These are phyloP conservation scores for Teunomyces gatunensis DNA, from an alignment of 805 yeast species.

Conservation along the genomic window DNA sequence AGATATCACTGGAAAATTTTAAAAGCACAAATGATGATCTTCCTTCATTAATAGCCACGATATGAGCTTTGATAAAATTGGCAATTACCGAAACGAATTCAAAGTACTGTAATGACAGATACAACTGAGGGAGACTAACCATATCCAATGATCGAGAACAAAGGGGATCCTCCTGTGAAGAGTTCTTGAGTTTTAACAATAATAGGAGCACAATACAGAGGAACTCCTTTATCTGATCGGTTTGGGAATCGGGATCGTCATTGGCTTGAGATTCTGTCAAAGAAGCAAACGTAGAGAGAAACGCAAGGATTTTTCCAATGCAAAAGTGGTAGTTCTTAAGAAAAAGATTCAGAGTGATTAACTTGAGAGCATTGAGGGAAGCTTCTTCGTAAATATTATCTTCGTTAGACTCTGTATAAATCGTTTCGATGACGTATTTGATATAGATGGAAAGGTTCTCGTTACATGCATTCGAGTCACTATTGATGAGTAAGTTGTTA, in stretches of 20 bases:
- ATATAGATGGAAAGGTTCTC: constrained; percentile 33
- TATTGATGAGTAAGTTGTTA: constrained; percentile 18
- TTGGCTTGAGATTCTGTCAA: constrained; percentile 6
- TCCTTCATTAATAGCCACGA: constrained; percentile 15
- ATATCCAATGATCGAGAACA: constrained; percentile 11
- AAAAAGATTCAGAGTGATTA: constrained; percentile 38
- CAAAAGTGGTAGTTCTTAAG: constrained; percentile 35
- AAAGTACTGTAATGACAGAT: constrained; percentile 51
- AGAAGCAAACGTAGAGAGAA: constrained; percentile 26
- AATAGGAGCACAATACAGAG: constrained; percentile 33
- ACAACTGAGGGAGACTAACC: constrained; percentile 17
- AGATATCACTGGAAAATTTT: constrained; percentile 38
- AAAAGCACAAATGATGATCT: constrained; percentile 30
- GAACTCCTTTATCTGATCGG: constrained; percentile 31
- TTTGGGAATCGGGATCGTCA: constrained; percentile 12
- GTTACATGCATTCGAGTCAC: constrained; percentile 41
- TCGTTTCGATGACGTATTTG: constrained; percentile 32
- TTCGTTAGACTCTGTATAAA: constrained; percentile 15
- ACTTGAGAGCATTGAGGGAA: constrained; percentile 31
- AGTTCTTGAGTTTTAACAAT: constrained; percentile 30
- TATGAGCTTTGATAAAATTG: constrained; percentile 28
- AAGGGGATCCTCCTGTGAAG: constrained; percentile 12
- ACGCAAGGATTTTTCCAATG: constrained; percentile 36
- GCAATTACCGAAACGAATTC: constrained; percentile 48
- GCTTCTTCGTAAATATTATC: constrained; percentile 27